Base-by-base conservation (phyloP, 805 yeast genomes). In the Metschnikowia continentalis region DNA sequence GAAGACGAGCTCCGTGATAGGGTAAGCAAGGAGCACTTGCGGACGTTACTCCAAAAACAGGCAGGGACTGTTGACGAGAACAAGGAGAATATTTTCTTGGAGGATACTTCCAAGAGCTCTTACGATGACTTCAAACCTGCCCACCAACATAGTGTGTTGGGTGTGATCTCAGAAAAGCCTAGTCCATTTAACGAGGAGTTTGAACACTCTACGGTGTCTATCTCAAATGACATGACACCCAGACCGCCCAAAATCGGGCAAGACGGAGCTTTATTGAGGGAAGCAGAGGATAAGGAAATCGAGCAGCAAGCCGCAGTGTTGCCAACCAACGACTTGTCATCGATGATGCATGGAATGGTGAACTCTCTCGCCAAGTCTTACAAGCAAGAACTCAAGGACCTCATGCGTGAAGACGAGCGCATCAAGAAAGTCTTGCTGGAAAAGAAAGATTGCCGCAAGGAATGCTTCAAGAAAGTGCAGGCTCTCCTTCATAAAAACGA, bases 301-400 rank as follows among this genome's bases (percentile, higher is more conserved):
- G 47, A 35, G 23, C 47, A 44, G 13, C 13, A 23, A 20, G 13
- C 32, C 5, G 17, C 41, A 23, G 33, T 36, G n/a, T 53, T 72
- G 39, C 69, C 67, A 17, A 59, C 66, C 58, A 48, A 55, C 20
- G 78, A 74, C 53, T 60, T 72, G 39, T 59, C 70, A 20, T 52
- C 65, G 0, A 72, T 74, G 71, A 53, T 73, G 17, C 54, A 55
- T 32, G 68, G 69, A 5, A 67, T 81, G 64, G 74, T 83, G 1
- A 70, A 72, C 48, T 76, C 80, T n/a, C 68, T 84, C 47, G 55
- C 78, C 20, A 78, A 75, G 17, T 70, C 78, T n/a, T 88, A 83
- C 62, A 83, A 81, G 46, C 64, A 71, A 17, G 68, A 80, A 40
- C 81, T 57, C 77, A 76, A 54, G 37, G 76, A 81, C 4, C 53